Percentiles rank a stretch among this genome's conserved stretches.
Conservation (phyloP, 345 rosid species). For the Xanthoceras sorbifolium region DNA sequence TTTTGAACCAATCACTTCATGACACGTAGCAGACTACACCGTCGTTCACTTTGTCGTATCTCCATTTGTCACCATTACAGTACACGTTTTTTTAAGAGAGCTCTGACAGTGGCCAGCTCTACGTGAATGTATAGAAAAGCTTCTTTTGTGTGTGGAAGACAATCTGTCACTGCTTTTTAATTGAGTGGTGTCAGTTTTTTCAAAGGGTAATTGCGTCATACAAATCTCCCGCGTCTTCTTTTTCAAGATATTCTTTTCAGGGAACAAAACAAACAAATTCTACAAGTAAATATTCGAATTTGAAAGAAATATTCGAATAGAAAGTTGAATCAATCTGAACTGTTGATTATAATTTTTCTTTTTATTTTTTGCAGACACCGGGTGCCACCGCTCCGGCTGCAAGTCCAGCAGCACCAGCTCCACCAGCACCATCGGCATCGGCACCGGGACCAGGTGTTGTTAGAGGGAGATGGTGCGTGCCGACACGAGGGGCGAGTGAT, state of each 20-base stretch:
- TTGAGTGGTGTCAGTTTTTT: not conserved
- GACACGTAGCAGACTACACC: not conserved
- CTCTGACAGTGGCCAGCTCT: slow-evolving; percentile 9
- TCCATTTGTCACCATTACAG: not conserved
- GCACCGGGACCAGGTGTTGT: slow-evolving; percentile 34
- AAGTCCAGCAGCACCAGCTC: slow-evolving; percentile 26
- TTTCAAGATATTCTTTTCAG: not conserved
- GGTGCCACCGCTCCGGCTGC: slow-evolving; percentile 28
- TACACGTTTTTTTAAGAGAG: not conserved
- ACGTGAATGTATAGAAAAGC: not conserved
- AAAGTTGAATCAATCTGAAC: not conserved
- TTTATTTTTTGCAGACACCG: slow-evolving; percentile 27
- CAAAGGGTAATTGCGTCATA: not conserved
- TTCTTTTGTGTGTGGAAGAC: not conserved
- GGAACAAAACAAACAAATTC: not conserved
- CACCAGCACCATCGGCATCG: not conserved
- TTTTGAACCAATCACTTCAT: not conserved
- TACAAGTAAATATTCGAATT: no score
- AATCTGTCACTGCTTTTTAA: no score
- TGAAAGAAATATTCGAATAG: not conserved
- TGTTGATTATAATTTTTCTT: not conserved
- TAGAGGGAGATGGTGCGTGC: slow-evolving; percentile 57
- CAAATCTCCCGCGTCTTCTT: not conserved
- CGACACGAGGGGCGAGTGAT: slow-evolving; percentile 41
- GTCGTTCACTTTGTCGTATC: not conserved